Conservation (phyloP, 73 alveolate genomes). For the Stentor roeselii region DNA sequence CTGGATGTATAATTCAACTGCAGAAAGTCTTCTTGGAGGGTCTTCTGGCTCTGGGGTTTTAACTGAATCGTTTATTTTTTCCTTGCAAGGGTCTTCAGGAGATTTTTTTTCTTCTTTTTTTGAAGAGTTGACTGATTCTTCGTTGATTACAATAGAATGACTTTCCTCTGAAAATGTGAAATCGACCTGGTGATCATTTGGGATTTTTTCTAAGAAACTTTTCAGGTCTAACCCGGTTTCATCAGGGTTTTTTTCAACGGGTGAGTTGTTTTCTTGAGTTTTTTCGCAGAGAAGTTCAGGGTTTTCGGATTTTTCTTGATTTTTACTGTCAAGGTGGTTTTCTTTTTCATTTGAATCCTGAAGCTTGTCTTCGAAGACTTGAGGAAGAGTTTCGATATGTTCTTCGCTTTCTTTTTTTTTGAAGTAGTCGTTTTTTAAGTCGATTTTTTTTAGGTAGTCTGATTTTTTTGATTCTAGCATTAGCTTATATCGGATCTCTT, state of each 20-base stretch:
- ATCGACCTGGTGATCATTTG: neutral
- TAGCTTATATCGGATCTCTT: neutral
- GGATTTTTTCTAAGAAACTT: too few relatives aligned
- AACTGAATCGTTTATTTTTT: too few relatives aligned
- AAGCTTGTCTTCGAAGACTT: neutral
- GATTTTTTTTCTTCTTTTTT: too few relatives aligned
- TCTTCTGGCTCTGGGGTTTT: too few relatives aligned
- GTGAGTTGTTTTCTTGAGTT: neutral
- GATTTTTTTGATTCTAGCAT: neutral
- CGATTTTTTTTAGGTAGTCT: neutral
- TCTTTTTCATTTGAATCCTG: neutral
- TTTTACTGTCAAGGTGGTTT: too few relatives aligned
- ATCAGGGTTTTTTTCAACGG: neutral
- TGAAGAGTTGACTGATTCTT: neutral
- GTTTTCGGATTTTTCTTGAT: too few relatives aligned
- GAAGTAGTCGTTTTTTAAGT: too few relatives aligned
- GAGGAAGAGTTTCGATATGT: neutral
- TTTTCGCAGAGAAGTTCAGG: too few relatives aligned
- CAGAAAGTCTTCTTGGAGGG: too few relatives aligned
- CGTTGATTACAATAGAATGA: neutral
- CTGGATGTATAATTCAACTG: neutral
- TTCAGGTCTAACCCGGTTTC: neutral
- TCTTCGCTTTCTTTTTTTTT: neutral
- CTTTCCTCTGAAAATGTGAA: neutral
- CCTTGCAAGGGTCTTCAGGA: too few relatives aligned